Evolutionary conservation across 148 eudicot genomes (phyloP).

Genomic region (Salicornia ramosissima): DNA sequence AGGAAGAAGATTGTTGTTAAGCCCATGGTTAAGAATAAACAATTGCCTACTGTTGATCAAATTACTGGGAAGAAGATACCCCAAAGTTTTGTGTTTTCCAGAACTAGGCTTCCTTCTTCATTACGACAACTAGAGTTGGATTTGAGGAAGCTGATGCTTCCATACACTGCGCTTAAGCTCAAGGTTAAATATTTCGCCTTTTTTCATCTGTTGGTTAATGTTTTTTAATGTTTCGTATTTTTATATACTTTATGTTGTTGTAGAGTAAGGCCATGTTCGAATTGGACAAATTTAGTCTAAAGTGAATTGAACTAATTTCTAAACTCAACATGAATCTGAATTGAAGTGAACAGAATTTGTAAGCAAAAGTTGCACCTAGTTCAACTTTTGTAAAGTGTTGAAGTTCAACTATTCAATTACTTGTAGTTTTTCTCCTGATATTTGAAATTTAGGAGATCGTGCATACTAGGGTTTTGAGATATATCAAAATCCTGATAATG

Average conservation of each 20-base stretch:
- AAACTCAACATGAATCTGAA: no score
- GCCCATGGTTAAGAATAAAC: slow-evolving; percentile 41
- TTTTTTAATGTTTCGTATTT: background rate
- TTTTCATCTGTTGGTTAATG: no score
- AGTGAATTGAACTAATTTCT: no score
- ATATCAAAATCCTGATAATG: background rate
- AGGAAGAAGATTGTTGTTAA: slow-evolving; percentile 42
- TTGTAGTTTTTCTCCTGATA: no score
- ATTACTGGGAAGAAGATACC: slow-evolving; percentile 85
- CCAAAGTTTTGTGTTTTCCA: slow-evolving; percentile 67
- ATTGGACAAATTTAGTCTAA: no score
- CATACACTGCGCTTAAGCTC: slow-evolving; percentile 81
- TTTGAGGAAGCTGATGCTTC: slow-evolving; percentile 86
- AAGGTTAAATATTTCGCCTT: slow-evolving; percentile 66
- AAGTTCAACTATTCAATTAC: no score
- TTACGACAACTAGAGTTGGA: slow-evolving; percentile 66
- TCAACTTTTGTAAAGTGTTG: background rate
- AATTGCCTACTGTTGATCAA: slow-evolving; percentile 57
- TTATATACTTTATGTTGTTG: background rate
- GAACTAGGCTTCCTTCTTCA: slow-evolving; percentile 56
- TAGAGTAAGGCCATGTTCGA: background rate
- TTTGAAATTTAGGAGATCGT: background rate
- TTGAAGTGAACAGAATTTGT: no score
- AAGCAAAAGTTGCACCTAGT: background rate
- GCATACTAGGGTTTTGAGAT: background rate